These are phyloP conservation scores for Cladosporium phlei DNA, from an alignment of 2,329 filamentous ascomycete genomes.

Conservation along the genomic window DNA sequence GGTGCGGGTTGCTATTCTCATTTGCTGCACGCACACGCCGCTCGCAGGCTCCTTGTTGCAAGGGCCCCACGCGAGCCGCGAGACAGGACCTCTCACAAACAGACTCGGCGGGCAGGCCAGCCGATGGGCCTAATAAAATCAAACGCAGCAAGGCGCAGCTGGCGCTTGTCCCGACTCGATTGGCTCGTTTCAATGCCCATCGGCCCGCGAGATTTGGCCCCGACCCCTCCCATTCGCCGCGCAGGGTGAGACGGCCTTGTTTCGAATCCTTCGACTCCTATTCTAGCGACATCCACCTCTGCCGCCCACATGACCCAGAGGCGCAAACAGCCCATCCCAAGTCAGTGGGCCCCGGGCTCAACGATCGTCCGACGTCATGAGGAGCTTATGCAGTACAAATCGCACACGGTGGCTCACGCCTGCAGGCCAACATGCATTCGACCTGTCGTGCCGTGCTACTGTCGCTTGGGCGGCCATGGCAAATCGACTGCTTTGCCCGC, in stretches of 20 bases:
- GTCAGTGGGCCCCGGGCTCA: constrained; percentile 1
- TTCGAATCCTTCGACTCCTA: constrained; percentile 15
- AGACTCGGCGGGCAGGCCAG: no score
- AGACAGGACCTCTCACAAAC: no score
- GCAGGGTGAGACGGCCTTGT: constrained; percentile 8
- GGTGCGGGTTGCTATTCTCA: constrained; percentile 7
- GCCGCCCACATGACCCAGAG: constrained; percentile 12
- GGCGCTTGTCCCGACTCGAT: no score
- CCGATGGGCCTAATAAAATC: background rate
- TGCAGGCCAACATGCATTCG: constrained; percentile 7
- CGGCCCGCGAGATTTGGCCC: constrained; percentile 7
- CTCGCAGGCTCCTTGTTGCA: no score
- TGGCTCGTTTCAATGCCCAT: background rate
- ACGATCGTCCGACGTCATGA: constrained; percentile 13
- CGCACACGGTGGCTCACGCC: constrained; percentile 1
- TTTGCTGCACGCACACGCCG: constrained; percentile 10
- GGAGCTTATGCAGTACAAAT: constrained; percentile 3
- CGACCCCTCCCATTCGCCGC: constrained; percentile 6
- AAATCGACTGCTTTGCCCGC: no score
- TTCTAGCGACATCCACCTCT: constrained; percentile 10
- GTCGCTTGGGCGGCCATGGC: background rate
- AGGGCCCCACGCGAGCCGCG: constrained; percentile 11
- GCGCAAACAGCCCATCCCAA: constrained; percentile 3
- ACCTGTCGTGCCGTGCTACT: constrained; percentile 8
- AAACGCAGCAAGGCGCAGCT: no score